Percentiles rank a stretch among this genome's conserved stretches.
phyloP scores from a whole-genome alignment of 345 rosid genomes.

The Durio zibethinus region DNA sequence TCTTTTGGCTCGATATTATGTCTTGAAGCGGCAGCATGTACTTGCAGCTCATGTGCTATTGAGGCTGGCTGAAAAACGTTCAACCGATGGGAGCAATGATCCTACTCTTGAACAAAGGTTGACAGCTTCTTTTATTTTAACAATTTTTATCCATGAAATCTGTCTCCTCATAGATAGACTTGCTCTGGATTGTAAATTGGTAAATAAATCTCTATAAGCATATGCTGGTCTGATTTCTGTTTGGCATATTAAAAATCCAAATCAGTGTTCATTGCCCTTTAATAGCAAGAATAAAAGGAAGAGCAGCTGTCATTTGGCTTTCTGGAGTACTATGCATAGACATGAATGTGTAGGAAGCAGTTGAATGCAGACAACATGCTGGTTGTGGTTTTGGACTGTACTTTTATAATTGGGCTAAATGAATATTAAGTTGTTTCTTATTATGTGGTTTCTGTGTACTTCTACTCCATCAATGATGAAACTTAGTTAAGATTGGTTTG shows the following conservation, averaged over 20 bases:
- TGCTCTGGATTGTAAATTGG: neutral
- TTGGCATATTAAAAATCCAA: neutral
- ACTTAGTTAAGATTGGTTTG: neutral
- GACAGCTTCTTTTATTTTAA: conserved; percentile 1
- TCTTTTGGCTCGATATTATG: conserved; percentile 89
- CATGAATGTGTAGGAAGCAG: neutral
- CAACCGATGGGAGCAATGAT: conserved; percentile 51
- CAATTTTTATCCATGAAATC: neutral
- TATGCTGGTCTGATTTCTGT: neutral
- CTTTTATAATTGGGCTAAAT: neutral
- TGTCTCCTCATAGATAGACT: neutral
- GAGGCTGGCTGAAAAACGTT: conserved; percentile 87
- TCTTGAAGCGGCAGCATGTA: conserved; percentile 80
- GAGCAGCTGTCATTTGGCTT: neutral
- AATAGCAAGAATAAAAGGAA: neutral
- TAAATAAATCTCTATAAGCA: neutral
- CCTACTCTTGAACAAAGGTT: conserved; percentile 88
- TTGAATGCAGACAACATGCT: neutral
- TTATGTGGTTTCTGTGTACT: neutral
- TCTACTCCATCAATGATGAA: neutral
- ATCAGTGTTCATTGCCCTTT: neutral
- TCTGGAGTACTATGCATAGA: neutral
- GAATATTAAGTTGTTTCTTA: neutral
- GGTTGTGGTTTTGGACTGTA: neutral
- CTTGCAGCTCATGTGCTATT: conserved; percentile 94